Conservation (phyloP, 2,329 filamentous ascomycete species). For the Niveomyces coronatus region DNA sequence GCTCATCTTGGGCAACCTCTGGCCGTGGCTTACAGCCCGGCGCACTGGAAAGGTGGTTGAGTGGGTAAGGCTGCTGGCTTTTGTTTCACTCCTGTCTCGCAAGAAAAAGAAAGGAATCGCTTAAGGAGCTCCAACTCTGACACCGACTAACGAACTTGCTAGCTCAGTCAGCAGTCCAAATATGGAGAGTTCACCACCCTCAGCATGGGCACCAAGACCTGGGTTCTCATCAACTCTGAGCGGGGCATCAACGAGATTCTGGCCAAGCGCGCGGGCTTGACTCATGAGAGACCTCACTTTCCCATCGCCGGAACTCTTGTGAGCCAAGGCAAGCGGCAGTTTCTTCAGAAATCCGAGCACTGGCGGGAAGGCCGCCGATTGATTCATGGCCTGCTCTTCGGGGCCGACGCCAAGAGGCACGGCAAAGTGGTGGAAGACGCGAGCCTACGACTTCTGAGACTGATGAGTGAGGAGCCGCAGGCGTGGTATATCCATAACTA, state of each 20-base stretch:
- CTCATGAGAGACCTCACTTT: conserved; percentile 16
- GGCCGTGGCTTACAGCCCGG: no score
- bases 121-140: no score
- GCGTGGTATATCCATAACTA: conserved; percentile 30
- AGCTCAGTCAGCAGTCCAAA: no score
- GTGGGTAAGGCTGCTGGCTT: no score
- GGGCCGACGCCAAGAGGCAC: conserved; percentile 22
- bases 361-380: conserved; percentile 28
- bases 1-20: no score
- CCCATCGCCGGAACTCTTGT: conserved; percentile 26
- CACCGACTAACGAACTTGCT: no score
- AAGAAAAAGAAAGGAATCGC: no score
- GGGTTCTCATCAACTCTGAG: conserved; percentile 30
- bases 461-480: conserved; percentile 24
- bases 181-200: conserved; percentile 21
- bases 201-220: conserved; percentile 25
- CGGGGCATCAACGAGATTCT: conserved; percentile 29
- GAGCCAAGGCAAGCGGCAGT: conserved; percentile 21
- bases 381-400: conserved; percentile 28
- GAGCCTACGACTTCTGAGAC: conserved; percentile 24
- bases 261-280: conserved; percentile 23
- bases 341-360: conserved; percentile 21
- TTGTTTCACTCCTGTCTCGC: no score
- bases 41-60: no score
- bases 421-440: conserved; percentile 24